Conservation (phyloP, 169 alveolate species). For the Plasmodium blacklocki region DNA sequence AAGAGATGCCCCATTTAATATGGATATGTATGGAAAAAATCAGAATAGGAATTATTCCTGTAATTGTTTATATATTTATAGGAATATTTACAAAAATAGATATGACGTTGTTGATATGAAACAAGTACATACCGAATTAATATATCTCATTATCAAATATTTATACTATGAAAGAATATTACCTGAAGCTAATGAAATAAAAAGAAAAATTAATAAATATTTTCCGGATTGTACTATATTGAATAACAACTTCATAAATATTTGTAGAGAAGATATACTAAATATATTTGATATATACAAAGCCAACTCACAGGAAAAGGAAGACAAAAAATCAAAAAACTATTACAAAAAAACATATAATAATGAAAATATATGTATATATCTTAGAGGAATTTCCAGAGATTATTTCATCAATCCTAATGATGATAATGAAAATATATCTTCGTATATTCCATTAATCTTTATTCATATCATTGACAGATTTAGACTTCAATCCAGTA, state of each 20-base stretch:
- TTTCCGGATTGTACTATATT: conserved; percentile 54
- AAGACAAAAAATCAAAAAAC: conserved; percentile 37
- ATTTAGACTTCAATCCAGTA: conserved; percentile 64
- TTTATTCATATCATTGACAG: conserved; percentile 61
- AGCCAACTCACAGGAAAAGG: conserved; percentile 36
- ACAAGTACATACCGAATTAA: conserved; percentile 59
- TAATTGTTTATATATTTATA: conserved; percentile 32
- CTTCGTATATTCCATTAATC: conserved; percentile 39
- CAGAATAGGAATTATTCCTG: conserved; percentile 24
- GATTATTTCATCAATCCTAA: conserved; percentile 65
- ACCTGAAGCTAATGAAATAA: conserved; percentile 72
- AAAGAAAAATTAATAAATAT: conserved; percentile 60
- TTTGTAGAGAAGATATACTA: conserved; percentile 38
- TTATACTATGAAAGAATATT: conserved; percentile 60
- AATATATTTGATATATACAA: conserved; percentile 17
- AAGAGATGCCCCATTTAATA: conserved; percentile 10
- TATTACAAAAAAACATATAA: conserved; percentile 30
- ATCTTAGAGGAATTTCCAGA: conserved; percentile 33
- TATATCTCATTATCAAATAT: conserved; percentile 52
- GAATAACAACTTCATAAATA: conserved; percentile 52
- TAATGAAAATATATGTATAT: conserved; percentile 63
- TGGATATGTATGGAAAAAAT: conserved; percentile 22
- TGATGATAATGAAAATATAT: conserved; percentile 50
- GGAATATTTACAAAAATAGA: conserved; percentile 10
- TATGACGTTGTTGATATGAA: conserved; percentile 15